Percentiles rank a stretch among this genome's conserved stretches.
Evolutionary conservation across 768 basidiomycete genomes (phyloP).

Genomic region (Leccinum uliginosum): DNA sequence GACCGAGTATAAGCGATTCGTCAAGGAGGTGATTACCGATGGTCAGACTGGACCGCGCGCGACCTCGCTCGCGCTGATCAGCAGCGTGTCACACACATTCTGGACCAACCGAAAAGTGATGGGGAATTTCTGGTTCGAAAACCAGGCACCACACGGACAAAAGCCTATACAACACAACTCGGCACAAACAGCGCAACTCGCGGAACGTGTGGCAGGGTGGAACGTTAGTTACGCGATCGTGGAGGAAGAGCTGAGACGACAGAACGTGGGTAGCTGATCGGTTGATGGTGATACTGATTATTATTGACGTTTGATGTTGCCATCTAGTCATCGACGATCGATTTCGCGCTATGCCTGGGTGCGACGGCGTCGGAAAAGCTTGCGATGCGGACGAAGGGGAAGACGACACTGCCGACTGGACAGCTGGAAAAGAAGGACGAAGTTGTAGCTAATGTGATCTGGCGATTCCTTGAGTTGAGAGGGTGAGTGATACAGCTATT

Average conservation of each 20-base stretch:
- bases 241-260: constrained; percentile 92
- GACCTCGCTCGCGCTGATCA: constrained; percentile 83
- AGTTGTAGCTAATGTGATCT: constrained; percentile 95
- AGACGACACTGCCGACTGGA: constrained; percentile 36
- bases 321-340: constrained; percentile 89
- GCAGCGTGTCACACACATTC: constrained; percentile 70
- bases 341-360: constrained; percentile 90
- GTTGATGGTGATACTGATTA: constrained; percentile 18
- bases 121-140: constrained; percentile 75
- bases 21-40: constrained; percentile 95
- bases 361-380: constrained; percentile 80
- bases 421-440: constrained; percentile 97
- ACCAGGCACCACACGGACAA: constrained; percentile 41
- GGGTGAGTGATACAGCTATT: constrained; percentile 49
- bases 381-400: constrained; percentile 76
- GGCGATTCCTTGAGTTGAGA: constrained; percentile 94
- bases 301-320: constrained; percentile 21
- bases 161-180: constrained; percentile 71
- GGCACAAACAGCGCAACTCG: constrained; percentile 76
- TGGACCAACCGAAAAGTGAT: constrained; percentile 78
- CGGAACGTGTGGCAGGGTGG: constrained; percentile 87
- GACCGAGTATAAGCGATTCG: constrained; percentile 88
- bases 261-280: constrained; percentile 68
- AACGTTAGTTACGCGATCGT: constrained; percentile 79
- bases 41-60: constrained; percentile 91